Evolutionary conservation across 768 basidiomycete species (phyloP).

Genomic region (Kwoniella dendrophila): DNA sequence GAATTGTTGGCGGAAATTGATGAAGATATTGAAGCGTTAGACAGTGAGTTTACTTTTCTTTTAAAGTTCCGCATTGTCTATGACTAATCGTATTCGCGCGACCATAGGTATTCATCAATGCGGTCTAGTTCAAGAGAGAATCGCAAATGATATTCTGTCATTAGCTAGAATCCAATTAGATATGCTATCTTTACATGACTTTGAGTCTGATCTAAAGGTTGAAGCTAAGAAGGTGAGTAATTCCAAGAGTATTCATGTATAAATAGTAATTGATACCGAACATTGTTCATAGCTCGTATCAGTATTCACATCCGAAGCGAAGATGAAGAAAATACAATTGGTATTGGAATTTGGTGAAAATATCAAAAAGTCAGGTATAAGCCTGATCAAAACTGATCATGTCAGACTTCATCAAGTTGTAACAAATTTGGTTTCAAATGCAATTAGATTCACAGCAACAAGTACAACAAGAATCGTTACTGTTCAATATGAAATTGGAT

Average conservation of each 20-base stretch:
- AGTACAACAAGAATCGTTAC: conserved; percentile 31
- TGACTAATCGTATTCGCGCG: neutral
- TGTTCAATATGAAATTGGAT: conserved; percentile 39
- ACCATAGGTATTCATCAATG: conserved; percentile 31
- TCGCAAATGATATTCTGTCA: conserved; percentile 50
- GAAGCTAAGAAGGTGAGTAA: conserved; percentile 38
- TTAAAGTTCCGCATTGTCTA: too few species aligned
- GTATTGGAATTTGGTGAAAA: conserved; percentile 37
- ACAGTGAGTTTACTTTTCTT: conserved; percentile 33
- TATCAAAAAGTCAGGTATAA: conserved; percentile 13
- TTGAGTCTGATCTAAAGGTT: conserved; percentile 36
- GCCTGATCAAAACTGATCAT: conserved; percentile 25
- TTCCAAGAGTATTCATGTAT: too few species aligned
- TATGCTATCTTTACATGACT: conserved; percentile 38
- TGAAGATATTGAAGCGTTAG: conserved; percentile 42
- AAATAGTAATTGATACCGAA: neutral
- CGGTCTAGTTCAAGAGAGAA: conserved; percentile 43
- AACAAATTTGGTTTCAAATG: conserved; percentile 51
- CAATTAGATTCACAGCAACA: conserved; percentile 48
- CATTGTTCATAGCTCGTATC: conserved; percentile 36
- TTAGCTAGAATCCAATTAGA: conserved; percentile 45
- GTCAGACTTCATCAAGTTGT: conserved; percentile 38
- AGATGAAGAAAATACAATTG: conserved; percentile 43
- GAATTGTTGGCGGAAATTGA: conserved; percentile 30
- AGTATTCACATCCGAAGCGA: conserved; percentile 47